Evolutionary conservation across 257 asterid genomes (phyloP).

Genomic region (Oldenlandia corymbosa): DNA sequence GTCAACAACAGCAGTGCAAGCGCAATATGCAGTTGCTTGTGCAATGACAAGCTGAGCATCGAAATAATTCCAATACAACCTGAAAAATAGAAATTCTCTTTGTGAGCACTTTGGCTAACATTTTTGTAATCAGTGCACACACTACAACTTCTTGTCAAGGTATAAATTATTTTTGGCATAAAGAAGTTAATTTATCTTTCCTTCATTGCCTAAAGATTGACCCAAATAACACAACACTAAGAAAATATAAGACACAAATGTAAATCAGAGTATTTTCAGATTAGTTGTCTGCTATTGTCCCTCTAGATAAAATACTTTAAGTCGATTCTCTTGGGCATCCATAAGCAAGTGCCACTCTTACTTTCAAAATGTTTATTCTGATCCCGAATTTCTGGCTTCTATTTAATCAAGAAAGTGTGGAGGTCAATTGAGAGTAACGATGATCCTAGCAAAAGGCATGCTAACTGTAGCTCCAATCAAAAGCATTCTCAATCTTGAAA

Average conservation of each 20-base stretch:
- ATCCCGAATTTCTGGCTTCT: too few relatives aligned
- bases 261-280: neutral
- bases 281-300: neutral
- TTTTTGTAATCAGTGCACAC: neutral
- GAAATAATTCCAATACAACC: slow-evolving; percentile 72
- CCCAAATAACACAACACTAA: neutral
- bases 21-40: slow-evolving; percentile 59
- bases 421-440: too few relatives aligned
- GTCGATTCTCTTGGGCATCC: neutral
- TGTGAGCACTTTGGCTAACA: neutral
- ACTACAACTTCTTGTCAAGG: neutral
- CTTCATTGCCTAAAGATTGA: neutral
- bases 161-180: neutral
- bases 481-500: neutral
- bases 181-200: neutral
- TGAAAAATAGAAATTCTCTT: slow-evolving; percentile 17
- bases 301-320: neutral
- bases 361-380: too few relatives aligned
- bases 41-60: slow-evolving; percentile 72
- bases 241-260: neutral
- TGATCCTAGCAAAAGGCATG: neutral
- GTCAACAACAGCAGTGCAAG: slow-evolving; percentile 67
- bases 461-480: neutral
- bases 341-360: neutral
- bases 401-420: too few relatives aligned